These are phyloP conservation scores for Mixia osmundae DNA, from an alignment of 1,284 basidiomycete species.

Conservation along the genomic window DNA sequence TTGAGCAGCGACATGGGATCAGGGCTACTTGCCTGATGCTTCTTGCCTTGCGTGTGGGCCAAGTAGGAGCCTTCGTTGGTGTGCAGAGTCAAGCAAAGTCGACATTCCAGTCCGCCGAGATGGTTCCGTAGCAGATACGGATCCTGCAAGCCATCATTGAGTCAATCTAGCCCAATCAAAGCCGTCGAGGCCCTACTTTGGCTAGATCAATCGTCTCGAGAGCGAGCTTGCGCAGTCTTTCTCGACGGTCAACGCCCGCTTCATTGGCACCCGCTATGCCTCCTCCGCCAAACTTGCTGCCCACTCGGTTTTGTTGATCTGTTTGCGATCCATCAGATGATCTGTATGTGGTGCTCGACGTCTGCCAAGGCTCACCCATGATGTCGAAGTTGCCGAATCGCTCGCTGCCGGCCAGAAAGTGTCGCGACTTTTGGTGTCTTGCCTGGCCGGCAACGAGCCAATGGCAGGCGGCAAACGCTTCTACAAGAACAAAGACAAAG, in stretches of 20 bases:
- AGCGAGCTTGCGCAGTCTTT: conserved; percentile 74
- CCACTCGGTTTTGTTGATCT: too few species aligned
- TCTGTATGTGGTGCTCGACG: too few species aligned
- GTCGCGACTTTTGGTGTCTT: too few species aligned
- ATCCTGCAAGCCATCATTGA: conserved; percentile 34
- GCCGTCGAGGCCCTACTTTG: conserved; percentile 33
- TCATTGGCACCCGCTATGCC: conserved; percentile 50
- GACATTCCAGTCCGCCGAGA: conserved; percentile 86
- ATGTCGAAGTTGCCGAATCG: too few species aligned
- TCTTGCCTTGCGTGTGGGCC: conserved; percentile 97
- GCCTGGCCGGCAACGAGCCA: too few species aligned
- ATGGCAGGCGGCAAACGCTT: too few species aligned
- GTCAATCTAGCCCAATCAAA: neutral
- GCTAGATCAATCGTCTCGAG: conserved; percentile 89
- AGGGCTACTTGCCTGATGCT: conserved; percentile 41
- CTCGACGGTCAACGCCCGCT: conserved; percentile 81
- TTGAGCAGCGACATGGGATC: neutral
- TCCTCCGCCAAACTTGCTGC: too few species aligned
- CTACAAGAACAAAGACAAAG: too few species aligned
- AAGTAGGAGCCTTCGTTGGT: conserved; percentile 99
- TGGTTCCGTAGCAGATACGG: conserved; percentile 98
- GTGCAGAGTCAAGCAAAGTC: conserved; percentile 88
- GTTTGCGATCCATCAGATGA: too few species aligned
- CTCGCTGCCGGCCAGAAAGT: too few species aligned
- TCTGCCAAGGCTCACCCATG: too few species aligned